phyloP scores from a whole-genome alignment of 768 basidiomycete genomes.

The Termitomyces sp. region DNA sequence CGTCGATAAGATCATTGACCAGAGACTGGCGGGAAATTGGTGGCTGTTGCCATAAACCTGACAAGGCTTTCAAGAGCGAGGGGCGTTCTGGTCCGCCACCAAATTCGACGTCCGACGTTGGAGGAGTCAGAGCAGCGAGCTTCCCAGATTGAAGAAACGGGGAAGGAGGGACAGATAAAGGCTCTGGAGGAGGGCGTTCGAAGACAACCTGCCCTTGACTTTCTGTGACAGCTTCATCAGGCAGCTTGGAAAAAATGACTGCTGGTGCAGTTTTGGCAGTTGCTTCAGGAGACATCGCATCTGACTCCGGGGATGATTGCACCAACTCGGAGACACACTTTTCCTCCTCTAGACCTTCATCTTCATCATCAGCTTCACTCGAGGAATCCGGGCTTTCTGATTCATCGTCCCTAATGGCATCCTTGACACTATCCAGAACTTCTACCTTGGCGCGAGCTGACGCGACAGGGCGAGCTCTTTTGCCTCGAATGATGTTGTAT shows the following conservation, averaged over 20 bases:
- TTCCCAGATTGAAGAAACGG: slow-evolving; percentile 42
- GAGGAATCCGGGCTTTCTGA: slow-evolving; percentile 66
- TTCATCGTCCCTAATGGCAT: slow-evolving; percentile 76
- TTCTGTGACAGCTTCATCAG: background rate
- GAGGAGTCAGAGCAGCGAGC: slow-evolving; percentile 33
- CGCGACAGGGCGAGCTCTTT: slow-evolving; percentile 85
- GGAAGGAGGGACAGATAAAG: slow-evolving; percentile 48
- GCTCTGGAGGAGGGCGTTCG: slow-evolving; percentile 19
- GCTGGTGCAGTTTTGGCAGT: slow-evolving; percentile 18
- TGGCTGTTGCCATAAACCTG: slow-evolving; percentile 74
- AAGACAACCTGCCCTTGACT: slow-evolving; percentile 5
- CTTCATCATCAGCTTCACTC: slow-evolving; percentile 53
- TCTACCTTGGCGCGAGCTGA: slow-evolving; percentile 85
- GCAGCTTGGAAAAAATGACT: slow-evolving; percentile 8
- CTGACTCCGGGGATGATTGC: slow-evolving; percentile 23
- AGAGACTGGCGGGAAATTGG: slow-evolving; percentile 48
- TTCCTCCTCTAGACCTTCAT: slow-evolving; percentile 43
- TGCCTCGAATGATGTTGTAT: slow-evolving; percentile 82
- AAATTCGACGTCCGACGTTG: slow-evolving; percentile 48
- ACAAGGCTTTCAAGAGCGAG: slow-evolving; percentile 78
- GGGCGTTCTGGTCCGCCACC: slow-evolving; percentile 51
- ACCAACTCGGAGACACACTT: slow-evolving; percentile 19
- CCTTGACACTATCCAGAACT: slow-evolving; percentile 83
- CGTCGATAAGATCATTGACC: slow-evolving; percentile 67
- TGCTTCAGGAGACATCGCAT: slow-evolving; percentile 17